Percentiles rank a stretch among this genome's conserved stretches.
Evolutionary conservation across 2,329 filamentous ascomycete genomes (phyloP).

Genomic region (Cercospora nicotianae): DNA sequence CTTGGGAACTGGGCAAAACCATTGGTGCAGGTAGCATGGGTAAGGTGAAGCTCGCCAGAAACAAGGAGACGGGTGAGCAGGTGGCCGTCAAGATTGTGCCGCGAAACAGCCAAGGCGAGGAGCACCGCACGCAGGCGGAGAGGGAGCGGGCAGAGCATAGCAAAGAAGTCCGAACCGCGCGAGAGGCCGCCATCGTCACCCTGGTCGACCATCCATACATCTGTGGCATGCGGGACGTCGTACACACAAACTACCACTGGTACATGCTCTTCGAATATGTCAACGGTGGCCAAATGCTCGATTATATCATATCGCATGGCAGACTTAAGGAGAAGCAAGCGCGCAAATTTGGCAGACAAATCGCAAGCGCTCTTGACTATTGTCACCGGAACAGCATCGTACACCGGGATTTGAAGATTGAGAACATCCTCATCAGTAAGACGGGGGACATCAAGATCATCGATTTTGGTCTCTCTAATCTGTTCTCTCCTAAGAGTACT

Average conservation of each 20-base stretch:
- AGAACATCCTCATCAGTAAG: slow-evolving; percentile 99
- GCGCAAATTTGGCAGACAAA: slow-evolving; percentile 94
- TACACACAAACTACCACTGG: slow-evolving; percentile 97
- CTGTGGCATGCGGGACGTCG: slow-evolving; percentile 90
- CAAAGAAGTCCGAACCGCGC: slow-evolving; percentile 90
- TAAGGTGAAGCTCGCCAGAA: slow-evolving; percentile 93
- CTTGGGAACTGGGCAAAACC: slow-evolving; percentile 94
- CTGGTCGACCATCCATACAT: slow-evolving; percentile 94
- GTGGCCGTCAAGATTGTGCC: slow-evolving; percentile 98
- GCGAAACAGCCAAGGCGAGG: slow-evolving; percentile 75
- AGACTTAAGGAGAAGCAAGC: slow-evolving; percentile 98
- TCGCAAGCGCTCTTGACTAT: slow-evolving; percentile 94
- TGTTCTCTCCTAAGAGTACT: slow-evolving; percentile 81
- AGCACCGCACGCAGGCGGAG: slow-evolving; percentile 69
- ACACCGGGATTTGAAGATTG: slow-evolving; percentile 95
- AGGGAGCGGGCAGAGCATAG: slow-evolving; percentile 91
- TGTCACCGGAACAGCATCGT: slow-evolving; percentile 98
- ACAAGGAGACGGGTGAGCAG: slow-evolving; percentile 87
- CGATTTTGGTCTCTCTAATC: slow-evolving; percentile 94
- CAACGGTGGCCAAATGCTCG: slow-evolving; percentile 98
- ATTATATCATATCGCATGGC: slow-evolving; percentile 98
- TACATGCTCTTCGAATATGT: slow-evolving; percentile 99
- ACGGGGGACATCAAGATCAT: slow-evolving; percentile 99
- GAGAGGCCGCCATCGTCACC: slow-evolving; percentile 94
- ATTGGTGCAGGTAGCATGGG: slow-evolving; percentile 98